Evolutionary conservation across 1,139 yeast species (phyloP).

Genomic region (Kluyveromyces sp.): DNA sequence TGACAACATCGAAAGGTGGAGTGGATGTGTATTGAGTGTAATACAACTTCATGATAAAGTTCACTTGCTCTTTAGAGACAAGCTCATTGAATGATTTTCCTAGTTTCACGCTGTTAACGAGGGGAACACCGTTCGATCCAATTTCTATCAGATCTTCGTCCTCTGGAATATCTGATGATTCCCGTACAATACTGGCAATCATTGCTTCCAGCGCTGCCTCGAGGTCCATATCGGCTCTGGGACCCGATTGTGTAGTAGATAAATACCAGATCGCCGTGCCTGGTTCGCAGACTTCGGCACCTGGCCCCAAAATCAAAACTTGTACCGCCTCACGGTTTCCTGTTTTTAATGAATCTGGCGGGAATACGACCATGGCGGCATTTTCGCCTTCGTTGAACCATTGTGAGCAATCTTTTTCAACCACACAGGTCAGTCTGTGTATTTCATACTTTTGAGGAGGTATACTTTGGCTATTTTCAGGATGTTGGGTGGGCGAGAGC

Average conservation of each 20-base stretch:
- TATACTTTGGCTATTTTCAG: constrained; percentile 34
- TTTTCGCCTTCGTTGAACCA: constrained; percentile 86
- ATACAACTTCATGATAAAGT: constrained; percentile 69
- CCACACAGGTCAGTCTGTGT: constrained; percentile 74
- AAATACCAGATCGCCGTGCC: constrained; percentile 90
- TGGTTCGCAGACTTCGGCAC: constrained; percentile 80
- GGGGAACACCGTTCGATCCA: constrained; percentile 61
- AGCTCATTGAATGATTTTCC: constrained; percentile 81
- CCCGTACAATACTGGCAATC: constrained; percentile 75
- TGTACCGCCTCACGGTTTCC: constrained; percentile 71
- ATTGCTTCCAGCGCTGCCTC: constrained; percentile 74
- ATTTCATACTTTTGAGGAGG: constrained; percentile 45
- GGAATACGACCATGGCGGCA: constrained; percentile 85
- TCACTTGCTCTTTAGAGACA: constrained; percentile 73
- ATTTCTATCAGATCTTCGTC: constrained; percentile 48
- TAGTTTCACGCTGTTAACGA: constrained; percentile 71
- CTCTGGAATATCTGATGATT: constrained; percentile 53
- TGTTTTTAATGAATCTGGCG: constrained; percentile 73
- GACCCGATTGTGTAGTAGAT: constrained; percentile 67
- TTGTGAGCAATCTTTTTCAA: constrained; percentile 78
- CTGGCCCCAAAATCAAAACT: constrained; percentile 81
- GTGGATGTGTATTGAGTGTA: constrained; percentile 68
- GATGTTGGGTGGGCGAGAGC: constrained; percentile 64
- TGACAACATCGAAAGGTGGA: constrained; percentile 43
- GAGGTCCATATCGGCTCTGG: constrained; percentile 67